Evolutionary conservation across 495 filamentous ascomycete genomes (phyloP).

Genomic region (Sordaria brevicollis): DNA sequence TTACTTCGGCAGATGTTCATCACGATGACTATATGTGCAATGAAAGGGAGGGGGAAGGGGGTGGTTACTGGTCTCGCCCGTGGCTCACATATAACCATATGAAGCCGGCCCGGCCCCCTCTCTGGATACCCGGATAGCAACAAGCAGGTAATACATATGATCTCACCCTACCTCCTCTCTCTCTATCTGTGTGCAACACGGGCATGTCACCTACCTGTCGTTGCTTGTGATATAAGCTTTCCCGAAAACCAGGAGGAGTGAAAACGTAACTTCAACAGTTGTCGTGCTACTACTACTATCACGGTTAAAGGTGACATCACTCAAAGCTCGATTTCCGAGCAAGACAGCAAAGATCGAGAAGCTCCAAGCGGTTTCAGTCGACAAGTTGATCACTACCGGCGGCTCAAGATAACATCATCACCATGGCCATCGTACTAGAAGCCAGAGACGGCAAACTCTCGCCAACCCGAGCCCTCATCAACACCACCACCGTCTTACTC

Average conservation of each 20-base stretch:
- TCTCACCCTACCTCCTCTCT: not conserved
- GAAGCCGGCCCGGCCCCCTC: too few species aligned
- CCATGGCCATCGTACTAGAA: constrained; percentile 22
- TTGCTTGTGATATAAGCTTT: constrained; percentile 4
- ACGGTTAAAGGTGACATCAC: not conserved
- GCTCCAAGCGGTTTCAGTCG: not conserved
- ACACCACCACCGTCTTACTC: constrained; percentile 17
- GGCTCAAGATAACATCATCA: not conserved
- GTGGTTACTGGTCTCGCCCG: not conserved
- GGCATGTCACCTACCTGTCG: not conserved
- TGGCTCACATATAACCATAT: not conserved
- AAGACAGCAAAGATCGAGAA: constrained; percentile 1
- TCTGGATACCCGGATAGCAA: not conserved
- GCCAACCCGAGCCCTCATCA: constrained; percentile 18
- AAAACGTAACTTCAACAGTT: constrained; percentile 25
- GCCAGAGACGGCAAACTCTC: constrained; percentile 18
- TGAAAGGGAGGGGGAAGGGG: not conserved
- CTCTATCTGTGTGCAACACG: not conserved
- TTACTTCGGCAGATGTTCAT: not conserved
- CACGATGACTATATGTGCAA: not conserved
- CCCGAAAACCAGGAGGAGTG: not conserved
- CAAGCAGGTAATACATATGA: not conserved
- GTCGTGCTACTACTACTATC: not conserved
- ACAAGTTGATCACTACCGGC: not conserved
- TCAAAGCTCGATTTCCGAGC: not conserved